Percentiles rank a stretch among this genome's conserved stretches.
phyloP scores from a whole-genome alignment of 2,329 filamentous ascomycete genomes.

The Kalmusia sp. region DNA sequence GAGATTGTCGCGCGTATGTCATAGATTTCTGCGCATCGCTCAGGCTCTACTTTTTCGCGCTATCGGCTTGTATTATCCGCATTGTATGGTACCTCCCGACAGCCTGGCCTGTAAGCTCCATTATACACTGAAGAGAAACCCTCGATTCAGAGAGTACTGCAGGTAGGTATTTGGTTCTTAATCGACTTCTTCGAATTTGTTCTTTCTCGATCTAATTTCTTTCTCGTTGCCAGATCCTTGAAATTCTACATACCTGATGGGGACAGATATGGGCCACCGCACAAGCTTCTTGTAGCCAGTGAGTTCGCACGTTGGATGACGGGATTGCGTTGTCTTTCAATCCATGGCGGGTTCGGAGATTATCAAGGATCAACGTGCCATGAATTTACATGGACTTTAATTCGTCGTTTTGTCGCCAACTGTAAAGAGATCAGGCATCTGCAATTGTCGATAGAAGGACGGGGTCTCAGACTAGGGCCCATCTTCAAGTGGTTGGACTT shows the following conservation, averaged over 20 bases:
- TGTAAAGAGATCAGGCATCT: constrained; percentile 5
- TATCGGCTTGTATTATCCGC: background rate
- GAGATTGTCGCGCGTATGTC: constrained; percentile 6
- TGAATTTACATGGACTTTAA: constrained; percentile 4
- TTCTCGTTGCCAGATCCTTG: background rate
- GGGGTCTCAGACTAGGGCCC: constrained; percentile 1
- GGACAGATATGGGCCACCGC: too few relatives aligned
- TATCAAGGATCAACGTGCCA: background rate
- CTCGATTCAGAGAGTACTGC: constrained; percentile 9
- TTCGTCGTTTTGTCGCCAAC: background rate
- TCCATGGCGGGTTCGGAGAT: background rate
- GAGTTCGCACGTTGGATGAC: background rate
- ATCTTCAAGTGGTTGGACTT: background rate
- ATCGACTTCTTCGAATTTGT: too few relatives aligned
- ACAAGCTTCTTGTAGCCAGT: too few relatives aligned
- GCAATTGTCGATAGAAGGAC: background rate
- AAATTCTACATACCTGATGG: too few relatives aligned
- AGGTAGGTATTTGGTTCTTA: too few relatives aligned
- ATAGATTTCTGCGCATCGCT: constrained; percentile 1
- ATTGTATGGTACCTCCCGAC: background rate
- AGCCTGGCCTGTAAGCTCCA: background rate
- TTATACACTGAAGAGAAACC: constrained; percentile 1
- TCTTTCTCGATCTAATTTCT: background rate
- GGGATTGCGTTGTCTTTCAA: constrained; percentile 1
- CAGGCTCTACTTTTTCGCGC: constrained; percentile 2